Evolutionary conservation across 2,329 filamentous ascomycete genomes (phyloP), one percentile per base, ranked within the genome.

Genomic region (Orbilia ellipsospora): DNA sequence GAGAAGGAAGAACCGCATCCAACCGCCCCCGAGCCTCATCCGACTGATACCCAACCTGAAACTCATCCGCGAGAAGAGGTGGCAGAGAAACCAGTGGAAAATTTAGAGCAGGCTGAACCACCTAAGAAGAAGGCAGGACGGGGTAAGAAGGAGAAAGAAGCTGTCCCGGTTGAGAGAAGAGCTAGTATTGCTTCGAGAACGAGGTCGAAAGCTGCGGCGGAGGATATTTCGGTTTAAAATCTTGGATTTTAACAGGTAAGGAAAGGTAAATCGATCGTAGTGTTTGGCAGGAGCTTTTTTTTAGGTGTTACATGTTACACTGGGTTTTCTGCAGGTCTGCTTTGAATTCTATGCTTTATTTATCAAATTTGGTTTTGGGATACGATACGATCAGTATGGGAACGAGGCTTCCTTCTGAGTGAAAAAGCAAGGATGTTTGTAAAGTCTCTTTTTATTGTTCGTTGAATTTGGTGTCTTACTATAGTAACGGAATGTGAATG

Each of bases 171-270:
- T 7, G 63, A 74, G 36, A 60, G 70, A 2, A 67, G 55, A 45
- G 55, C 60, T n/a, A 74, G 69, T 16, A 62, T 74, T 16, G 61
- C 70, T 13, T 51, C 70, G 3, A 55, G 70, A 18, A 74, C 70
- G 1, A 48, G 70, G 16, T 74, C 70, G 6, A 74, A 74, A 56
- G 63, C 70, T 20, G 31, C 54, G 8, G 63, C 63, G 45, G 56
- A 68, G 2, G 44, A 73, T 28, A 60, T 56, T 44, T 56, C 55
- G 5, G 23, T 62, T 15, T 73, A 52, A 48, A 48, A 48, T 6
- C 10, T 36, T 36, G 31, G 10, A 36, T 36, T 36, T 36, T 23
- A 2, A 23, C 23, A 23, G 4, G 4, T 2, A 23, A 36, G 1
- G 5, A 36, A 36, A 36, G 8, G 31, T 36, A 10, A 1, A 7